phyloP scores from a whole-genome alignment of 331 rosid genomes.

The Quercus tomentella region DNA sequence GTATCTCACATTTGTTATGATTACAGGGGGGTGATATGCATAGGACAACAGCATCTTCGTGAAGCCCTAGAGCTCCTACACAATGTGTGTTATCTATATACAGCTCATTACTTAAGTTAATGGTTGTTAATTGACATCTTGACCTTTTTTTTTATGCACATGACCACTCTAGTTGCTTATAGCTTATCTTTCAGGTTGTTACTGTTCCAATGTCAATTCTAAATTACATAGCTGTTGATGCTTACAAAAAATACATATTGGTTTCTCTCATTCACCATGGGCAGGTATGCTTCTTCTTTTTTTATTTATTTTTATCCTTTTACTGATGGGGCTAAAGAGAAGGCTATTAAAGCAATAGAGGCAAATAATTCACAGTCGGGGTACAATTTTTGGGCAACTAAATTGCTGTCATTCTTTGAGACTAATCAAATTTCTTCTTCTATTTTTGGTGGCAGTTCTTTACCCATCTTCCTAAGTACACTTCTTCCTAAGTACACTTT shows the following conservation, averaged over 20 bases:
- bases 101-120: constrained; percentile 3
- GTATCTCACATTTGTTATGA: constrained; percentile 26
- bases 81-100: constrained; percentile 46
- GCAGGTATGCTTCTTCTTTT: constrained; percentile 52
- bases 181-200: constrained; percentile 62
- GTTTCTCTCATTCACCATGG: constrained; percentile 85
- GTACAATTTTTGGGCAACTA: no score
- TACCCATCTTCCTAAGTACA: constrained; percentile 71
- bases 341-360: not conserved
- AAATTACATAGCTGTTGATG: constrained; percentile 84
- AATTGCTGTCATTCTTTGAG: not conserved
- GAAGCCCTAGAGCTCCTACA: constrained; percentile 93
- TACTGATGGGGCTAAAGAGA: not conserved
- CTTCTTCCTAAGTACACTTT: constrained; percentile 61
- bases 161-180: constrained; percentile 11
- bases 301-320: constrained; percentile 1
- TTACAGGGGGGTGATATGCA: constrained; percentile 88
- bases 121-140: constrained; percentile 6
- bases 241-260: constrained; percentile 78
- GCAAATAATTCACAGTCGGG: not conserved
- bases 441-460: constrained; percentile 55
- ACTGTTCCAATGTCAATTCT: constrained; percentile 82
- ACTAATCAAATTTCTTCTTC: not conserved
- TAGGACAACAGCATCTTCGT: constrained; percentile 69
- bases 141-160: not conserved